These are phyloP conservation scores for Mycena epipterygia DNA, from an alignment of 768 basidiomycete species.

Conservation along the genomic window DNA sequence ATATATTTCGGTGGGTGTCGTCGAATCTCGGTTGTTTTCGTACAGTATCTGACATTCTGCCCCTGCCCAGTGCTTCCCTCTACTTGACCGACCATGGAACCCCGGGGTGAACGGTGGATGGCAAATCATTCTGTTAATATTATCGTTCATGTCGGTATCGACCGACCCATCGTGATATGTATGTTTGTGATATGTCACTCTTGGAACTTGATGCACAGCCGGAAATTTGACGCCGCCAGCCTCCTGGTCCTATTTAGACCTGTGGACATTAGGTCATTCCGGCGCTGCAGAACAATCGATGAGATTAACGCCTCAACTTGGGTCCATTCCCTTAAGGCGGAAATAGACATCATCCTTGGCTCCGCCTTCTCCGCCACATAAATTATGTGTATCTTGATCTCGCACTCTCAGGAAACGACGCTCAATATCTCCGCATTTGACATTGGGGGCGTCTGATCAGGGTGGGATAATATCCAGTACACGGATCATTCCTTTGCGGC, in stretches of 20 bases:
- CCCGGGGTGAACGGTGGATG: background rate
- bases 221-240: background rate
- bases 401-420: too few species aligned
- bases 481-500: background rate
- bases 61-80: background rate
- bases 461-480: background rate
- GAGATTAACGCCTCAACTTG: too few species aligned
- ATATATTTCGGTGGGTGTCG: too few species aligned
- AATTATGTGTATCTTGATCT: too few species aligned
- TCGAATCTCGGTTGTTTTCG: background rate
- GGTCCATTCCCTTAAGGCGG: too few species aligned
- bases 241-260: background rate
- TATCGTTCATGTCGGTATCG: background rate
- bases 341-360: too few species aligned
- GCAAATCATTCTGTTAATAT: background rate
- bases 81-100: background rate
- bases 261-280: too few species aligned
- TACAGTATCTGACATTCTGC: background rate
- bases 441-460: too few species aligned
- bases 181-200: background rate
- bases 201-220: background rate
- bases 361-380: too few species aligned
- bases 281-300: too few species aligned
- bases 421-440: too few species aligned
- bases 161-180: too few species aligned